Conservation (phyloP, 192 early-diverging fungal species). For the Phlyctochytrium bullatum region DNA sequence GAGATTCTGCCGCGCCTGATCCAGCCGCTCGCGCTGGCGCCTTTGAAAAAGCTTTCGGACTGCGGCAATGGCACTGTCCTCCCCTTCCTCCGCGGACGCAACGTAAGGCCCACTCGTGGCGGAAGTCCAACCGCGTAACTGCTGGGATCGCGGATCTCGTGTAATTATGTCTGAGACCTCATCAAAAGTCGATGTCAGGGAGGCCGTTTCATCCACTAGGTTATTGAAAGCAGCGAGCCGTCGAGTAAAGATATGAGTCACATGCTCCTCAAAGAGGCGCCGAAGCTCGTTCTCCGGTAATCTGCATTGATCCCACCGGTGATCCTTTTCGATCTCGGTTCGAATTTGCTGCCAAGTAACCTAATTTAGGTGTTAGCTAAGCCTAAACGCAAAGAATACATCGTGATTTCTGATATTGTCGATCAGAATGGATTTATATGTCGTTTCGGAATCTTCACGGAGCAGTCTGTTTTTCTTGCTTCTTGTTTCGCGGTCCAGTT, state of each 20-base stretch:
- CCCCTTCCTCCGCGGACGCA: background rate
- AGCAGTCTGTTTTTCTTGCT: slow-evolving; percentile 26
- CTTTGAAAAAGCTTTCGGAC: slow-evolving; percentile 35
- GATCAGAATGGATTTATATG: slow-evolving; percentile 49
- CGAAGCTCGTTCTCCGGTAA: slow-evolving; percentile 33
- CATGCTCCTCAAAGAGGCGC: slow-evolving; percentile 44
- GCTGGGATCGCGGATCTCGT: slow-evolving; percentile 35
- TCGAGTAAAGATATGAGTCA: slow-evolving; percentile 31
- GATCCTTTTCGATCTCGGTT: slow-evolving; percentile 40
- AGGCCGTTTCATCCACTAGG: slow-evolving; percentile 36
- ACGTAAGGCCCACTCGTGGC: background rate
- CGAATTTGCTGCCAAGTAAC: slow-evolving; percentile 31
- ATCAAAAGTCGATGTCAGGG: slow-evolving; percentile 45
- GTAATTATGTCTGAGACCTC: slow-evolving; percentile 30
- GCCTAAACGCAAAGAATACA: slow-evolving; percentile 15
- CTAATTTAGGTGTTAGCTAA: background rate
- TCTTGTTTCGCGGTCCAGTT: slow-evolving; percentile 38
- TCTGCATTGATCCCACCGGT: slow-evolving; percentile 34
- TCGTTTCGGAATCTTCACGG: slow-evolving; percentile 38
- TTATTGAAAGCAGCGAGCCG: slow-evolving; percentile 39
- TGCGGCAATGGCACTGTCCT: slow-evolving; percentile 4
- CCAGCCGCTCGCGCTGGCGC: slow-evolving; percentile 26
- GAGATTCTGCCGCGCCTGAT: slow-evolving; percentile 38
- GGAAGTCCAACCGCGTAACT: slow-evolving; percentile 29
- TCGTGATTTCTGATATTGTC: slow-evolving; percentile 50